Evolutionary conservation across 1,139 yeast genomes (phyloP).

Genomic region (Starmera stellimalicola): DNA sequence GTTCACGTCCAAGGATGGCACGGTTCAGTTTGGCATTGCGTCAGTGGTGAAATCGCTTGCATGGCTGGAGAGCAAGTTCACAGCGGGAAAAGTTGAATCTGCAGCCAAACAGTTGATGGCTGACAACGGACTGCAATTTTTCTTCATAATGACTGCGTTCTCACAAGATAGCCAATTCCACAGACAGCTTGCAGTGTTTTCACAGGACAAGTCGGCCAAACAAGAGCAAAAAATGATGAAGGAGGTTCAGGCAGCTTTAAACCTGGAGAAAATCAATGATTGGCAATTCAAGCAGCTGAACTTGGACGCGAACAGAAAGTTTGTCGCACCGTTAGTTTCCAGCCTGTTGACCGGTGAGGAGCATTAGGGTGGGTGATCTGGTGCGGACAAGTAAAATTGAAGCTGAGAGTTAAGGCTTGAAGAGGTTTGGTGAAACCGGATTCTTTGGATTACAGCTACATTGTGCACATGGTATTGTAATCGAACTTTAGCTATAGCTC

Average conservation of each 20-base stretch:
- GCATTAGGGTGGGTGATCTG: no score
- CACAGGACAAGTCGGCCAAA: slow-evolving; percentile 20
- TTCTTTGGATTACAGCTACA: no score
- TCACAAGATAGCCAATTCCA: slow-evolving; percentile 35
- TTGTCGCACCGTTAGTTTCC: slow-evolving; percentile 1
- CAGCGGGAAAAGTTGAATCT: slow-evolving; percentile 24
- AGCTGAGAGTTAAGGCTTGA: no score
- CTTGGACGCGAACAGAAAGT: background rate
- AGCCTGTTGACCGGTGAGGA: no score
- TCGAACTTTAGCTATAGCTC: no score
- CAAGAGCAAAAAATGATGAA: no score
- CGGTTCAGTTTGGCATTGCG: slow-evolving; percentile 55
- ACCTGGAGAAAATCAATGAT: background rate
- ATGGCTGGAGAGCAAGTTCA: slow-evolving; percentile 39
- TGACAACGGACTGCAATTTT: slow-evolving; percentile 38
- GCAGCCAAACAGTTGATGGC: slow-evolving; percentile 30
- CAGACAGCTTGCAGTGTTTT: slow-evolving; percentile 46
- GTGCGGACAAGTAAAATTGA: no score
- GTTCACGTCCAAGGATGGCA: slow-evolving; percentile 37
- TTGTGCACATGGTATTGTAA: no score
- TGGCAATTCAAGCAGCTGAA: background rate
- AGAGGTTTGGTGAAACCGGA: no score
- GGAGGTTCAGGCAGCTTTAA: no score
- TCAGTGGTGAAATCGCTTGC: slow-evolving; percentile 58
- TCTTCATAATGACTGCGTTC: slow-evolving; percentile 57